These are phyloP conservation scores for Solanum pinnatisectum DNA, from an alignment of 257 asterid genomes.

Conservation along the genomic window DNA sequence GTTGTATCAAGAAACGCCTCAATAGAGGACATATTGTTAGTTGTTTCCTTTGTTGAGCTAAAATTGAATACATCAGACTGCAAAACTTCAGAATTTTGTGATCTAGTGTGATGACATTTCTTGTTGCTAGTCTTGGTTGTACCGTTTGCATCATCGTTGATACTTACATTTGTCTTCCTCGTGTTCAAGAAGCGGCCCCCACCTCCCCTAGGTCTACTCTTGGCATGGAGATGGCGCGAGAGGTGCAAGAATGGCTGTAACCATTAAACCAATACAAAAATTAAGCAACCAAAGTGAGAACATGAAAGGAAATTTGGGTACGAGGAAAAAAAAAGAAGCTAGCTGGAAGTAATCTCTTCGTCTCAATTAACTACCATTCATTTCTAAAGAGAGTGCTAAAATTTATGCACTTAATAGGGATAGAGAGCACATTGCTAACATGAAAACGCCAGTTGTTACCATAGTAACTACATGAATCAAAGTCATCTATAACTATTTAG, in stretches of 20 bases:
- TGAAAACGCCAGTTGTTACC: not conserved
- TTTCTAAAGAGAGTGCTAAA: not conserved
- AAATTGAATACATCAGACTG: slow-evolving; percentile 29
- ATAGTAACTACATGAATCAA: not conserved
- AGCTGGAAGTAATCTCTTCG: not conserved
- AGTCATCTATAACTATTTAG: not conserved
- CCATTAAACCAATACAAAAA: not conserved
- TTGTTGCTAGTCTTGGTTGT: not conserved
- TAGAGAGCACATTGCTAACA: not conserved
- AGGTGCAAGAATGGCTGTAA: slow-evolving; percentile 64
- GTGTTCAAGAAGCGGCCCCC: slow-evolving; percentile 63
- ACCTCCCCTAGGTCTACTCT: slow-evolving; percentile 49
- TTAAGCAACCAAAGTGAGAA: not conserved
- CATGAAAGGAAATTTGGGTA: not conserved
- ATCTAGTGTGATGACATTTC: slow-evolving; percentile 7
- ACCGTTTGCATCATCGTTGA: not conserved
- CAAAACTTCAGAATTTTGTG: slow-evolving; percentile 33
- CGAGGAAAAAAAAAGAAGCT: not conserved
- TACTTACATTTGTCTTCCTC: slow-evolving; percentile 11
- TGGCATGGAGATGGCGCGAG: slow-evolving; percentile 28
- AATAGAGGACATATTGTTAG: slow-evolving; percentile 4
- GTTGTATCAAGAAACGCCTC: slow-evolving; percentile 20
- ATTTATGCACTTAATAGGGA: not conserved
- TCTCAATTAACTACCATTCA: not conserved
- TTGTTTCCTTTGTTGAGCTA: slow-evolving; percentile 12